Conservation (phyloP, 2,329 filamentous ascomycete species). For the Fusarium palustre region DNA sequence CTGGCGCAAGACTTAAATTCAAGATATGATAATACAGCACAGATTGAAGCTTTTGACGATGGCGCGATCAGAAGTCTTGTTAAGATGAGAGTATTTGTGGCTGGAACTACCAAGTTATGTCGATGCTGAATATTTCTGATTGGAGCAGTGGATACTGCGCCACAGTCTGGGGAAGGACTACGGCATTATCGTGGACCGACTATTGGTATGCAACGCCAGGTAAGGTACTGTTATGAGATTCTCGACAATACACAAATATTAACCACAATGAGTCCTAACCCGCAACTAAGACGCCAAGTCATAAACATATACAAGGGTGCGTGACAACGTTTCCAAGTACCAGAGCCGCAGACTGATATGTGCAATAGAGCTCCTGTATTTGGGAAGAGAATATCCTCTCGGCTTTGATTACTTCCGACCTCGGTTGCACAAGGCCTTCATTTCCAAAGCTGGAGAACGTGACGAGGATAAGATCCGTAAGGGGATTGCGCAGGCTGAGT, state of each 20-base stretch:
- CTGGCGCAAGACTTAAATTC: not conserved
- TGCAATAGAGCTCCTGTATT: conserved; percentile 78
- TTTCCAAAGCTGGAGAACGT: conserved; percentile 74
- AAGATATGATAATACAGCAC: not conserved
- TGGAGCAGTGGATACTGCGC: conserved; percentile 27
- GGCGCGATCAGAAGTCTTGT: conserved; percentile 6
- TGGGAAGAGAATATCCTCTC: conserved; percentile 87
- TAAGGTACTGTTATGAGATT: not conserved
- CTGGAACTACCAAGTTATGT: conserved; percentile 22
- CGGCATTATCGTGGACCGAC: conserved; percentile 31
- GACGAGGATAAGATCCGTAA: conserved; percentile 81
- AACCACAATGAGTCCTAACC: conserved; percentile 55
- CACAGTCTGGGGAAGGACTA: conserved; percentile 27
- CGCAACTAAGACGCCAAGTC: conserved; percentile 78
- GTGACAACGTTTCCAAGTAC: not conserved
- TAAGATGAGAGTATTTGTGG: conserved; percentile 15
- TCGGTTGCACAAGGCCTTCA: conserved; percentile 87
- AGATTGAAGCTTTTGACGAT: not conserved
- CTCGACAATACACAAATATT: conserved; percentile 7
- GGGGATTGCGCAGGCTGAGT: conserved; percentile 82
- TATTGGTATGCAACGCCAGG: not conserved
- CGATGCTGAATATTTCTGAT: conserved; percentile 6
- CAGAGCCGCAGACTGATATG: not conserved
- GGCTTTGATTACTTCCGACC: conserved; percentile 85
- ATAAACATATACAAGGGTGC: conserved; percentile 89